phyloP scores from a whole-genome alignment of 2,329 filamentous ascomycete species.

The Claviceps sorghi region DNA sequence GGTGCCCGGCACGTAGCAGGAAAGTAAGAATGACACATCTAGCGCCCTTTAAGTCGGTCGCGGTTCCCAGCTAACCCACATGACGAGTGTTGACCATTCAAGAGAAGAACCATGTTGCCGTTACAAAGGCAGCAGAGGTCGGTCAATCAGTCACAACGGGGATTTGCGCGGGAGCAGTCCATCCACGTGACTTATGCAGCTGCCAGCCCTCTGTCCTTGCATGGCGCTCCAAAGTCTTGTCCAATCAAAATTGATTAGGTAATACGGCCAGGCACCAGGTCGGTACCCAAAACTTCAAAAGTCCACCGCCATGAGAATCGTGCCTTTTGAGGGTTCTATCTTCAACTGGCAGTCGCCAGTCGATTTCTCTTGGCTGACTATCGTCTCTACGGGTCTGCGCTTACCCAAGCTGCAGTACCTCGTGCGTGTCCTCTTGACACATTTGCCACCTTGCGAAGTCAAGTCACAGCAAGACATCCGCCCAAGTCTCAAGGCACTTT shows the following conservation, averaged over 20 bases:
- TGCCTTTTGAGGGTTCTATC: not conserved
- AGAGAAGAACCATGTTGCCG: not conserved
- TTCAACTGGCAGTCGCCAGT: constrained; percentile 4
- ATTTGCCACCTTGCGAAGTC: not conserved
- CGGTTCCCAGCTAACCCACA: not conserved
- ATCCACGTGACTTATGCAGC: not conserved
- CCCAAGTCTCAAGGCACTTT: not conserved
- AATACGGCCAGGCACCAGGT: constrained; percentile 4
- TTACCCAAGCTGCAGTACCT: not conserved
- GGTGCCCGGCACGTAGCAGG: too few species aligned
- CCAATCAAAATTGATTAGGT: constrained; percentile 6
- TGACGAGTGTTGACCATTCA: not conserved
- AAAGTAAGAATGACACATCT: not conserved
- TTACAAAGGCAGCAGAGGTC: not conserved
- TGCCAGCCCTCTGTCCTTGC: not conserved
- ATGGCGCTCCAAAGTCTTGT: not conserved
- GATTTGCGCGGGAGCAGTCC: not conserved
- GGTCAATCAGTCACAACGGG: not conserved
- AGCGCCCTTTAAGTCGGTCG: not conserved
- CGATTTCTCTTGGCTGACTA: not conserved
- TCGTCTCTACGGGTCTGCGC: not conserved
- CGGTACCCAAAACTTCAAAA: constrained; percentile 7
- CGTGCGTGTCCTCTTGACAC: not conserved
- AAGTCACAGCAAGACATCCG: not conserved
- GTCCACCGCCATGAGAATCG: not conserved